phyloP scores from a whole-genome alignment of 352 stramenopile species.

The Phytophthora nicotianae region DNA sequence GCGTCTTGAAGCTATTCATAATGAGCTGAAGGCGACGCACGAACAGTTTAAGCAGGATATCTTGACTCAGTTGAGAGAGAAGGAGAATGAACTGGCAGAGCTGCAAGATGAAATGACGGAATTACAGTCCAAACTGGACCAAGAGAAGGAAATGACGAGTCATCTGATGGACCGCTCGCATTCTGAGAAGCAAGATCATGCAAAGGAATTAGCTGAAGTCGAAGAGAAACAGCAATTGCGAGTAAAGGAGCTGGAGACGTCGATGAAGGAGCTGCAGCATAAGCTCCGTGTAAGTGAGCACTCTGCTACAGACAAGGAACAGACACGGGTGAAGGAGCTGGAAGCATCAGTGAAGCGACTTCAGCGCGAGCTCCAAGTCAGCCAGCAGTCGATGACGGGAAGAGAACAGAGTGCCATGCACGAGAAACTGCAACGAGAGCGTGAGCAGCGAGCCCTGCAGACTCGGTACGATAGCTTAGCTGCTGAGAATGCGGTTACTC shows the following conservation, averaged over 20 bases:
- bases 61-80: constrained; percentile 35
- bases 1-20: constrained; percentile 29
- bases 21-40: constrained; percentile 40
- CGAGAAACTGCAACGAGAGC: constrained; percentile 58
- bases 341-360: constrained; percentile 42
- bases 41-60: constrained; percentile 49
- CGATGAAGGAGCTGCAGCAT: constrained; percentile 37
- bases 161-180: constrained; percentile 51
- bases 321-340: constrained; percentile 32
- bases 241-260: constrained; percentile 35
- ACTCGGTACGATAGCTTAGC: constrained; percentile 33
- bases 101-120: constrained; percentile 62
- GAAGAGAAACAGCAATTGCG: constrained; percentile 24
- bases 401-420: constrained; percentile 57
- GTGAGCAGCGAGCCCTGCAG: constrained; percentile 49
- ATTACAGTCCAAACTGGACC: constrained; percentile 65
- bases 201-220: constrained; percentile 18
- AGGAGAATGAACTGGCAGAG: constrained; percentile 34
- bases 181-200: constrained; percentile 34
- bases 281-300: constrained; percentile 40
- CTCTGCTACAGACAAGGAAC: constrained; percentile 12
- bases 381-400: constrained; percentile 38
- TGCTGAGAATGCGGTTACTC: constrained; percentile 26
- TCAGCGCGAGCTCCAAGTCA: constrained; percentile 42
- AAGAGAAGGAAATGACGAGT: constrained; percentile 52